Evolutionary conservation across 1,139 yeast genomes (phyloP), one percentile per base, ranked within the genome.

Genomic region (Protomyces macrosporus): DNA sequence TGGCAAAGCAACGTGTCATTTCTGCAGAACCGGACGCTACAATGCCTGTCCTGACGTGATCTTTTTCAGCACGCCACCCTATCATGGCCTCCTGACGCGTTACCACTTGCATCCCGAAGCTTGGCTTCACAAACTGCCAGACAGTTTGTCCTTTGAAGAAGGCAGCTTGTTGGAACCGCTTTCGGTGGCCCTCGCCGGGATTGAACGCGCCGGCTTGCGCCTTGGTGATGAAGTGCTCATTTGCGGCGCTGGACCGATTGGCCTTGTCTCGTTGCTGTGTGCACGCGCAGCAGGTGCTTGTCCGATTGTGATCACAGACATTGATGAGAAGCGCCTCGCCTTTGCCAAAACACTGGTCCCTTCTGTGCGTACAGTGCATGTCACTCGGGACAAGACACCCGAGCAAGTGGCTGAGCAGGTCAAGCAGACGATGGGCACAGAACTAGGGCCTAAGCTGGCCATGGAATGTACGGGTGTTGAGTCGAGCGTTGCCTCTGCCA

Each of bases 161-260:
- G 97, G 96, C 67, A 96, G 97, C 1, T 75, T 90, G 73, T 88
- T 87, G 48, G 97, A 90, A 77, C 97, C 97, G 45, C 78, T 90
- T 70, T 81, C 89, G 35, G 97, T 90, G 55, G 96, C 89, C 48
- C 89, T 90, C 9, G 96, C 89, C 70, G 93, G 93, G 3, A 81
- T 85, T 66, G 87, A 85, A 73, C 79, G 84, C 65, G 88, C 87
- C n/a, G 80, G 80, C 39, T 78, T 88, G 64, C 79, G 77, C 53
- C 84, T 87, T 68, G 95, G 95, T 67, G 95, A 88, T 67, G 79
- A 82, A 10, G 88, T 86, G 34, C 85, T 85, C 50, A 87, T 90
- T 3, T 87, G 88, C 70, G 97, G 97, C 60, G 97, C 96, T 37
- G 97, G 97, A 10, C 97, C 97, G 7, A 93, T 90, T 67, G 97